phyloP scores from a whole-genome alignment of 1,139 yeast species.

The Magnusiomyces tetraspermus region DNA sequence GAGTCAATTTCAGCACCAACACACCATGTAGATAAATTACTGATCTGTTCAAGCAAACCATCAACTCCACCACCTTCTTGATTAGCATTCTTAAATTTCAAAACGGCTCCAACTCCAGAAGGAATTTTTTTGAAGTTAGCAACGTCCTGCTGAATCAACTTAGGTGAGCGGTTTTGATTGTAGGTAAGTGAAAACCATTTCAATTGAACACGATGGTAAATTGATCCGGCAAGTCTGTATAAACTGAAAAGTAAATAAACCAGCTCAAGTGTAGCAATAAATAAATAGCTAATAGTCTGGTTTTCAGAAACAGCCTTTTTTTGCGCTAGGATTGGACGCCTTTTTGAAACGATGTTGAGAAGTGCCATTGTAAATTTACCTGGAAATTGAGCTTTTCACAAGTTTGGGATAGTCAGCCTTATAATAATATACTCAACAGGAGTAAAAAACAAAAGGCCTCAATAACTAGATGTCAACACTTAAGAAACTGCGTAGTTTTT shows the following conservation, averaged over 20 bases:
- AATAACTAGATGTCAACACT: too few species aligned
- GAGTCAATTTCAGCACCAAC: conserved; percentile 70
- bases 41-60: conserved; percentile 65
- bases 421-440: too few species aligned
- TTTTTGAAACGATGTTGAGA: neutral
- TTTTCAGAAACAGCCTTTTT: neutral
- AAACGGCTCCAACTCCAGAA: conserved; percentile 58
- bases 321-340: neutral
- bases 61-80: conserved; percentile 90
- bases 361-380: too few species aligned
- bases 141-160: conserved; percentile 77
- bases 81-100: conserved; percentile 62
- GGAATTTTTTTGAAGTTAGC: conserved; percentile 67
- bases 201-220: conserved; percentile 46
- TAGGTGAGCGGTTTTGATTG: conserved; percentile 79
- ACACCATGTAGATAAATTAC: conserved; percentile 81
- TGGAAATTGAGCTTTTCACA: too few species aligned
- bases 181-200: conserved; percentile 56
- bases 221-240: conserved; percentile 13
- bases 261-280: conserved; percentile 15
- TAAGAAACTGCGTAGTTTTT: too few species aligned
- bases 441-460: too few species aligned
- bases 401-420: too few species aligned
- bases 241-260: conserved; percentile 18
- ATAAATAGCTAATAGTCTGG: neutral